A percentile compares a stretch with the other conserved stretches of the same genome.
phyloP scores from a whole-genome alignment of 2,329 filamentous ascomycete genomes.

The Diaporthe citri region DNA sequence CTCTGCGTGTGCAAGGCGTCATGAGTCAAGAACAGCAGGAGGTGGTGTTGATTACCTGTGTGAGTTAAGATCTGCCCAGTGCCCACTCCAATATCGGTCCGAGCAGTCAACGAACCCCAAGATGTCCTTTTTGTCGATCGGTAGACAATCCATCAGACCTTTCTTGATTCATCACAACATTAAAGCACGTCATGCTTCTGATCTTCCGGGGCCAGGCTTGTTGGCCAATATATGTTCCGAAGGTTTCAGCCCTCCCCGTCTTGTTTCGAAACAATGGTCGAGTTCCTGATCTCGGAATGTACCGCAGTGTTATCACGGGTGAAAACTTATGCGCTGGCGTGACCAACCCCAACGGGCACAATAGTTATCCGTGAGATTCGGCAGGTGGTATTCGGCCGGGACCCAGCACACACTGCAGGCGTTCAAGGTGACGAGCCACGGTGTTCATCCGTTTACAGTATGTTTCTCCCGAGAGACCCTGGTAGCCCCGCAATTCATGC shows the following conservation, averaged over 20 bases:
- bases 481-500: constrained; percentile 18
- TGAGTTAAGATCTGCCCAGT: neutral
- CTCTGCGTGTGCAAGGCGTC: no score
- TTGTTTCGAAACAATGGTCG: neutral
- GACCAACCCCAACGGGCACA: neutral
- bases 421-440: no score
- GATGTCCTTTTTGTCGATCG: neutral
- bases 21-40: neutral
- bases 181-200: neutral
- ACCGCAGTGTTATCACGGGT: neutral
- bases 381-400: neutral
- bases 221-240: no score
- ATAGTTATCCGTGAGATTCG: neutral
- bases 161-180: no score
- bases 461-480: neutral
- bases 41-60: neutral
- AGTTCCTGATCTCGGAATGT: neutral
- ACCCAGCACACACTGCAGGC: no score
- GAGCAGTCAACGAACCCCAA: neutral
- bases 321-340: neutral
- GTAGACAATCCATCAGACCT: no score
- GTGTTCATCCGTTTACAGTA: constrained; percentile 15
- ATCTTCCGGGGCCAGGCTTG: neutral
- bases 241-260: neutral
- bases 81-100: neutral